Evolutionary conservation across 306 rosid genomes (phyloP).

Genomic region (Prinsepia uniflora): DNA sequence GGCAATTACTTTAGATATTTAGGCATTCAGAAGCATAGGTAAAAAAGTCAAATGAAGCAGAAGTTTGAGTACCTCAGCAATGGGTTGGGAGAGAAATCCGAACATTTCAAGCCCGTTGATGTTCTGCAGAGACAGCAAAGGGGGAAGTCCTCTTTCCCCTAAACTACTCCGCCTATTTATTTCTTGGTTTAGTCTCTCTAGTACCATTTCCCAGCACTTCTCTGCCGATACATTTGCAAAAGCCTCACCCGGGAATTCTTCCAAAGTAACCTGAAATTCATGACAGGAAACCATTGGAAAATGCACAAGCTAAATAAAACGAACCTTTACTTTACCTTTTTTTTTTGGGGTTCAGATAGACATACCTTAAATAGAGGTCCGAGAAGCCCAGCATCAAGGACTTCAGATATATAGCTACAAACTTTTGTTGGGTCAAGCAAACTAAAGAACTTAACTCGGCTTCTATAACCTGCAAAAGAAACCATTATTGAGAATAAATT

Average conservation of each 20-base stretch:
- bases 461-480: conserved; percentile 68
- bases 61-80: conserved; percentile 48
- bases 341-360: conserved; percentile 11
- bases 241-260: conserved; percentile 49
- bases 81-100: conserved; percentile 62
- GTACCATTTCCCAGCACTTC: conserved; percentile 76
- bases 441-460: conserved; percentile 58
- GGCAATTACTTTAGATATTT: neutral
- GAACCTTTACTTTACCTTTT: neutral
- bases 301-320: neutral
- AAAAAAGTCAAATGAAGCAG: neutral
- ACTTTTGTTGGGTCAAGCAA: conserved; percentile 57
- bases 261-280: conserved; percentile 67
- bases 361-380: conserved; percentile 89
- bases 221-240: conserved; percentile 54
- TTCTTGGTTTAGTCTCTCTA: conserved; percentile 48
- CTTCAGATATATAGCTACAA: conserved; percentile 73
- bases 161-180: conserved; percentile 35
- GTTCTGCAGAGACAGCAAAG: conserved; percentile 41
- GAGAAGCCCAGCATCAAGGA: conserved; percentile 75
- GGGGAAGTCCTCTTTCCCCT: conserved; percentile 40
- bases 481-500: conserved; percentile 15
- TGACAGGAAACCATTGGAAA: neutral
- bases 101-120: conserved; percentile 71
- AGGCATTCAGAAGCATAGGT: neutral